Base-by-base conservation (phyloP, 352 stramenopile species). In the Phytophthora syringae region DNA sequence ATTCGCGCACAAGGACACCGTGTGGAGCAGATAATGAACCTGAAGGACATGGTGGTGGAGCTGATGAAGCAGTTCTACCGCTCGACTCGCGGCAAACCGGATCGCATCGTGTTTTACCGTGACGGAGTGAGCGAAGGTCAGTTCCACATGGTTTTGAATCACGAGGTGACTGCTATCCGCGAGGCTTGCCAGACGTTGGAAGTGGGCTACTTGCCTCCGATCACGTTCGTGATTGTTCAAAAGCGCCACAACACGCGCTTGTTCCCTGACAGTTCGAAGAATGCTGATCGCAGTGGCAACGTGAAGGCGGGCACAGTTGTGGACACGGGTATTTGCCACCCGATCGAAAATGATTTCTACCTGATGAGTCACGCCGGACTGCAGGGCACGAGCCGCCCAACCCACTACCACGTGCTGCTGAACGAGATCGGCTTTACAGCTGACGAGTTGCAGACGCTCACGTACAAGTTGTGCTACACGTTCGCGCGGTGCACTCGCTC, bases 101-200 rank as follows among this genome's bases (percentile, higher is more conserved):
- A 84, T 1, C 82, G 80, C 11, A 92, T 96, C 10, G 76, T 97
- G 9, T 94, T 95, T 48, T 95, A 94, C 44, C 85, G 89, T n/a
- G 89, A 97, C 52, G 89, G 89, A n/a, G 89, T 97, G 39, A 93
- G 84, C 47, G 89, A 96, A 66, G 88, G 88, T 2, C 88, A 96
- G 61, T 96, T 95, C 52, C 79, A 89, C 40, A 88, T 92, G 77
- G 87, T 96, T 1, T 40, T 93, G 7, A 86, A 93, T 21, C 70
- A 78, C 22, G 83, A 97, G 74, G 75, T 97, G 22, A 80, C 78
- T 7, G 88, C 89, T 27, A 88, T 97, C 15, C 81, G 86, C 39
- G 70, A 79, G 45, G 89, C 88, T 13, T 97, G 84, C 28, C 60
- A 76, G n/a, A 58, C 54, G 25, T 58, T 97, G 40, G 73, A 93